Evolutionary conservation across 257 asterid genomes (phyloP), one percentile per base, ranked within the genome.

Genomic region (Avicennia marina): DNA sequence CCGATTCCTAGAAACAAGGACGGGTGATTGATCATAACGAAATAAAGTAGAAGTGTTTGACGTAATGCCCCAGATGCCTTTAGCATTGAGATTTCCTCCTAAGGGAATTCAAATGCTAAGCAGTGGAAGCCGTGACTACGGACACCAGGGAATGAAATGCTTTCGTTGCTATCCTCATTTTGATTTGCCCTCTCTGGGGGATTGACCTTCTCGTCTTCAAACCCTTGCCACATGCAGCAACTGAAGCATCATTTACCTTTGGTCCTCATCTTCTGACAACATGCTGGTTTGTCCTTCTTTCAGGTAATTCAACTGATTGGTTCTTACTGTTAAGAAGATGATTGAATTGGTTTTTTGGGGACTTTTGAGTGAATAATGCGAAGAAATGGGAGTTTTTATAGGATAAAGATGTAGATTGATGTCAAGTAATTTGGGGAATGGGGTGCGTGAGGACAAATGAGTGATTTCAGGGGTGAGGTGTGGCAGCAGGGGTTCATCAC

Each of bases 181-280:
- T 81, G 64, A 74, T 69, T 24, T 73, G 74, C 49, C 84, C 87
- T 31, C 84, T 56, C 47, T 45, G 72, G 0, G 84, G 84, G 16
- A 63, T 22, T 0, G 58, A 31, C 25, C 74, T 43, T 32, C 62
- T 57, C 8, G 56, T 54, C 57, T 33, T 49, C 16, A 61, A 55
- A n/a, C 56, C 59, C 58, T 51, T 72, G 49, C 64, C 34, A 10
- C 33, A 8, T 25, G 13, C 29, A 4, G 51, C 13, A 55, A 69
- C 58, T n/a, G 60, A 20, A 29, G 51, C 45, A 52, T 74, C 70
- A 7, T 56, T 48, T 11, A 61, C 26, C 58, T 46, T 63, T 29
- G 19, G 52, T 58, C 53, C 67, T 70, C 75, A 70, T 65, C 7
- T 29, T 29, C 8, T 29, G 34, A 8, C 34, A 29, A 29, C n/a